Evolutionary conservation across 345 rosid species (phyloP).

Genomic region (Sisymbrium irio): DNA sequence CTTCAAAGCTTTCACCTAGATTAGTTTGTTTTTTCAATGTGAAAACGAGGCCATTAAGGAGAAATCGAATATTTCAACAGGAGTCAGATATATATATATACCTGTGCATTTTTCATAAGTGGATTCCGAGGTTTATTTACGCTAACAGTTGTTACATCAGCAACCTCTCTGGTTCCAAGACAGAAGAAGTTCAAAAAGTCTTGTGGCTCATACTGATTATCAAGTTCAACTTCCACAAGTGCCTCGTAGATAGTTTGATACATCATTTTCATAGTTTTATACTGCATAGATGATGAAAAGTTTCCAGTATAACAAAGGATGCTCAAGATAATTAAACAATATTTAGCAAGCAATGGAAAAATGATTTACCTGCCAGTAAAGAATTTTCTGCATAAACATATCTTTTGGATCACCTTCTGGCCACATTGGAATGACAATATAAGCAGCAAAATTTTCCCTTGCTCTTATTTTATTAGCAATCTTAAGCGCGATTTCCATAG

Average conservation of each 20-base stretch:
- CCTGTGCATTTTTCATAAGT: slow-evolving; percentile 47
- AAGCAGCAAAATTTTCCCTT: slow-evolving; percentile 76
- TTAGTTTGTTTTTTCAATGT: slow-evolving; percentile 16
- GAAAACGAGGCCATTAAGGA: background rate
- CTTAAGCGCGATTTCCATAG: slow-evolving; percentile 90
- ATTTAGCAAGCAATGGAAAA: background rate
- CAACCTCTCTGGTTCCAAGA: slow-evolving; percentile 80
- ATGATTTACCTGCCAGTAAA: slow-evolving; percentile 82
- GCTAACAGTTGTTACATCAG: slow-evolving; percentile 33
- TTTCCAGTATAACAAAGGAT: background rate
- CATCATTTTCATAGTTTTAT: slow-evolving; percentile 97
- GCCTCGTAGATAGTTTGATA: slow-evolving; percentile 75
- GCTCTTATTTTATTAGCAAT: slow-evolving; percentile 84
- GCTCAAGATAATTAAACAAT: background rate
- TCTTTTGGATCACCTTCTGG: slow-evolving; percentile 86
- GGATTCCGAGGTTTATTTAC: slow-evolving; percentile 29
- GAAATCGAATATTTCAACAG: background rate
- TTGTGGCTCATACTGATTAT: slow-evolving; percentile 71
- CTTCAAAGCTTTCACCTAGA: slow-evolving; percentile 59
- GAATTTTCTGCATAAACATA: slow-evolving; percentile 61
- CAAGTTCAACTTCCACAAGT: slow-evolving; percentile 72
- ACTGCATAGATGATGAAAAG: slow-evolving; percentile 44
- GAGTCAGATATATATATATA: slow-evolving; percentile 27
- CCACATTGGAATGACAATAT: slow-evolving; percentile 96
- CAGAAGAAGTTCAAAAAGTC: slow-evolving; percentile 93